These are phyloP conservation scores for Eucalyptus dawsonii DNA, from an alignment of 345 rosid species.

Conservation along the genomic window DNA sequence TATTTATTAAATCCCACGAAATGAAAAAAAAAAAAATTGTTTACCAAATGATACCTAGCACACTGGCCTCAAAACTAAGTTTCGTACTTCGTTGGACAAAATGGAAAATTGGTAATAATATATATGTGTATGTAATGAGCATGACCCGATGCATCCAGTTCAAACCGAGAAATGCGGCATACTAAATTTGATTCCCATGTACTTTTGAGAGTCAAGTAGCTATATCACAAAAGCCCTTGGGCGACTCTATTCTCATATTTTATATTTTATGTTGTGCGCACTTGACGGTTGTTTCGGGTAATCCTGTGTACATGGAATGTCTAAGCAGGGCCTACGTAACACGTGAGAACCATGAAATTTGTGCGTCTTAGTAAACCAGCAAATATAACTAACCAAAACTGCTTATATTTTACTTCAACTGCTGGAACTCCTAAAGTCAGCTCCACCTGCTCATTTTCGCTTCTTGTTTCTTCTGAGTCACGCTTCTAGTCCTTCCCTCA, in stretches of 20 bases:
- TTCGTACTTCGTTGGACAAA: neutral
- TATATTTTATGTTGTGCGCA: neutral
- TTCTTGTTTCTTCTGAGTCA: neutral
- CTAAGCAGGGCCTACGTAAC: neutral
- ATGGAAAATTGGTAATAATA: neutral
- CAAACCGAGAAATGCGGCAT: neutral
- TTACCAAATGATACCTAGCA: constrained; percentile 2
- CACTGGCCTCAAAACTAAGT: neutral
- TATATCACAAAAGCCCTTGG: neutral
- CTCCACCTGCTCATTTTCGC: neutral
- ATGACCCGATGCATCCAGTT: neutral
- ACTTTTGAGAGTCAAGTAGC: neutral
- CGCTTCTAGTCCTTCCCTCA: neutral
- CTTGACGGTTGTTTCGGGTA: neutral
- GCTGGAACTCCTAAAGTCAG: neutral
- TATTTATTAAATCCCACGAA: neutral
- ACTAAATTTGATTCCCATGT: neutral
- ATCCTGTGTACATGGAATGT: neutral
- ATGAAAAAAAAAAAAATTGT: neutral
- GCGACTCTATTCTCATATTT: neutral
- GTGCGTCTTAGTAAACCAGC: neutral
- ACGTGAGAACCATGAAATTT: neutral
- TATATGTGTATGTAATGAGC: neutral
- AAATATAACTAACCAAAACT: neutral
- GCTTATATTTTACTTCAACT: neutral